Evolutionary conservation across 495 filamentous ascomycete genomes (phyloP).

Genomic region (Tuber magnatum): DNA sequence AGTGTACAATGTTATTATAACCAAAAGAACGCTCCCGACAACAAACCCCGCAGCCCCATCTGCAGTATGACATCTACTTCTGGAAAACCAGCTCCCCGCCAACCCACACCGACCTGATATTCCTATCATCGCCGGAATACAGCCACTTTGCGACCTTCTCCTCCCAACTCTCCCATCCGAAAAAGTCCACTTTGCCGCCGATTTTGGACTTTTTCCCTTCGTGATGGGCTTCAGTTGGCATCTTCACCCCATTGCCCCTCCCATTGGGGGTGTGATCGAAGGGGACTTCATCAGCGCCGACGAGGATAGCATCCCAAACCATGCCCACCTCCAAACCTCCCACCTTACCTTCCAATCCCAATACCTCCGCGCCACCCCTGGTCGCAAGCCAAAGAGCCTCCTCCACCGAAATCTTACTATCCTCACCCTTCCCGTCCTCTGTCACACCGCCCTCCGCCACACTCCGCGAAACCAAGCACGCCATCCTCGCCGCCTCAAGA

Average conservation of each 20-base stretch:
- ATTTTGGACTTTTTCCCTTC: not conserved
- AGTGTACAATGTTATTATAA: too few relatives aligned
- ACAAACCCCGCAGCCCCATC: not conserved
- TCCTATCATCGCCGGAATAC: conserved; percentile 78
- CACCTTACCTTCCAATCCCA: conserved; percentile 61
- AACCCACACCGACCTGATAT: conserved; percentile 74
- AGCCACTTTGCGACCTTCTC: conserved; percentile 83
- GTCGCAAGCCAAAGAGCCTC: conserved; percentile 86
- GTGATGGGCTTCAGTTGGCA: not conserved
- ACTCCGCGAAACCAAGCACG: conserved; percentile 64
- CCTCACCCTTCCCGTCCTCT: conserved; percentile 46
- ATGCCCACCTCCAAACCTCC: conserved; percentile 77
- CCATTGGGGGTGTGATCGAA: conserved; percentile 12
- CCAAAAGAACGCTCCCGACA: not conserved
- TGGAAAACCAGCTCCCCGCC: conserved; percentile 67
- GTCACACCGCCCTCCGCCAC: conserved; percentile 59
- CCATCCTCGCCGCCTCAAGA: conserved; percentile 70
- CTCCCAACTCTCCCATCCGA: conserved; percentile 74
- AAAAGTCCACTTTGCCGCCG: conserved; percentile 58
- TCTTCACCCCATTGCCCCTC: not conserved
- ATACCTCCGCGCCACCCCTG: conserved; percentile 66
- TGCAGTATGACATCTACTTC: not conserved
- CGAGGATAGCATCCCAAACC: conserved; percentile 81
- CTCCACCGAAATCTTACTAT: conserved; percentile 62
- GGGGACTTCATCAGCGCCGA: conserved; percentile 51